Evolutionary conservation across 2,329 filamentous ascomycete species (phyloP).

Genomic region (Sordariomycetes sp.): DNA sequence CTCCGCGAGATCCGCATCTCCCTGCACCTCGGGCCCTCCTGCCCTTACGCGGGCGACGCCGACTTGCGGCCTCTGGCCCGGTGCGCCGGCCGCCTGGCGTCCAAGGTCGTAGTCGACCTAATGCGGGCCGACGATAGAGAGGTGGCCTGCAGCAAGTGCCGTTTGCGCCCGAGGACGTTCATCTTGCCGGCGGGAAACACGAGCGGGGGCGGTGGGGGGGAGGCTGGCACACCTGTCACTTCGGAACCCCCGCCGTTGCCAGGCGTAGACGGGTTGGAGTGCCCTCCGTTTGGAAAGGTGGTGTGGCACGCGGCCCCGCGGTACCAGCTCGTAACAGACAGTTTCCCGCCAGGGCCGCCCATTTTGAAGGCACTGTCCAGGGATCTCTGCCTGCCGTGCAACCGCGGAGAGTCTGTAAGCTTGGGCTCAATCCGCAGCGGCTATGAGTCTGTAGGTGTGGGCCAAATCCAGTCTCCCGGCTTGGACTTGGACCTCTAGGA

Average conservation of each 20-base stretch:
- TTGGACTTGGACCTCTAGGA: too few relatives aligned
- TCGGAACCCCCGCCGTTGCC: too few relatives aligned
- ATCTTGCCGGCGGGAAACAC: background rate
- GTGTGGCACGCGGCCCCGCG: background rate
- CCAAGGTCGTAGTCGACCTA: background rate
- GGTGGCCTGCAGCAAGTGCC: background rate
- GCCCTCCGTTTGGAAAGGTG: background rate
- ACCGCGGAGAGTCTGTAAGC: background rate
- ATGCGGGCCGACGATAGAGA: background rate
- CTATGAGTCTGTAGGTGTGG: background rate
- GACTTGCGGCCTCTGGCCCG: background rate
- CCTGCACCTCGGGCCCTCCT: background rate
- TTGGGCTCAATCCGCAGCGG: background rate
- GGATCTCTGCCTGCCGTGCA: background rate
- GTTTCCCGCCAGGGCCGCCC: background rate
- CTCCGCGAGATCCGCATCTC: background rate
- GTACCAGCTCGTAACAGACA: background rate
- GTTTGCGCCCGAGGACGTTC: background rate
- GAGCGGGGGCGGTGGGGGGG: background rate
- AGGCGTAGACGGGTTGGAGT: background rate
- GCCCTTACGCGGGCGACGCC: background rate
- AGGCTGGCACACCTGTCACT: too few relatives aligned
- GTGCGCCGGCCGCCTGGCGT: background rate
- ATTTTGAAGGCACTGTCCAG: background rate
- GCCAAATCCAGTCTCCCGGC: too few relatives aligned